phyloP scores from a whole-genome alignment of 2,329 filamentous ascomycete species.

The Zasmidium citrigriseum region DNA sequence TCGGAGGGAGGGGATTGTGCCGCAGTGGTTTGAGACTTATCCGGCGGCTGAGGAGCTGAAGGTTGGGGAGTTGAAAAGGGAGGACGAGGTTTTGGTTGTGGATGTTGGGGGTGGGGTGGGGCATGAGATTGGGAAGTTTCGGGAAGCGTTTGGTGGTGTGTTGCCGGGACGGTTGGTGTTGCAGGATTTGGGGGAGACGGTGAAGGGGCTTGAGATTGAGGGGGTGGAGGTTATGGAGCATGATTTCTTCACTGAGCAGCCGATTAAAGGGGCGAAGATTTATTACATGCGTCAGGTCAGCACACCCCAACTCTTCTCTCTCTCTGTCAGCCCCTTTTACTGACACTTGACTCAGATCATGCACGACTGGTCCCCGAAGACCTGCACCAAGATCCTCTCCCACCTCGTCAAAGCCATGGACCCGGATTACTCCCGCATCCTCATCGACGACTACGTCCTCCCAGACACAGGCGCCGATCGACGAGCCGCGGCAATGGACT shows the following conservation, averaged over 20 bases:
- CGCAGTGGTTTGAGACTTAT: constrained; percentile 18
- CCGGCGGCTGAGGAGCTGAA: constrained; percentile 1
- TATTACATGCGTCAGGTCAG: constrained; percentile 26
- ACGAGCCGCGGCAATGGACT: constrained; percentile 17
- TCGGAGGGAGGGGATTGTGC: not conserved
- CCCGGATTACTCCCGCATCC: constrained; percentile 15
- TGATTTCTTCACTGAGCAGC: constrained; percentile 18
- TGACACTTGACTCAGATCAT: no score
- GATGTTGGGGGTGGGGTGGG: not conserved
- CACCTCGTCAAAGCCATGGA: constrained; percentile 22
- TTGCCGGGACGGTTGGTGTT: not conserved
- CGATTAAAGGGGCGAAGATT: constrained; percentile 28
- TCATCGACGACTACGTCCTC: constrained; percentile 26
- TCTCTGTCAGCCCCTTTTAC: no score
- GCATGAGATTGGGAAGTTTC: not conserved
- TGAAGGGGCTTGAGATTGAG: not conserved
- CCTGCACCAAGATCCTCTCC: constrained; percentile 16
- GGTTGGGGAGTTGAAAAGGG: not conserved
- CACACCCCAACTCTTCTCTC: no score
- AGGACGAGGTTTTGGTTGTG: not conserved
- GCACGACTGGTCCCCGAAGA: constrained; percentile 23
- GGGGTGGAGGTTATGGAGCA: constrained; percentile 6
- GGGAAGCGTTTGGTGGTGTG: not conserved
- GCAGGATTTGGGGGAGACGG: not conserved
- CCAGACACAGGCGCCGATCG: constrained; percentile 10